Percentiles rank a stretch among this genome's conserved stretches.
Evolutionary conservation across 2,329 filamentous ascomycete species (phyloP).

Genomic region (Pseudomassariella vexata): DNA sequence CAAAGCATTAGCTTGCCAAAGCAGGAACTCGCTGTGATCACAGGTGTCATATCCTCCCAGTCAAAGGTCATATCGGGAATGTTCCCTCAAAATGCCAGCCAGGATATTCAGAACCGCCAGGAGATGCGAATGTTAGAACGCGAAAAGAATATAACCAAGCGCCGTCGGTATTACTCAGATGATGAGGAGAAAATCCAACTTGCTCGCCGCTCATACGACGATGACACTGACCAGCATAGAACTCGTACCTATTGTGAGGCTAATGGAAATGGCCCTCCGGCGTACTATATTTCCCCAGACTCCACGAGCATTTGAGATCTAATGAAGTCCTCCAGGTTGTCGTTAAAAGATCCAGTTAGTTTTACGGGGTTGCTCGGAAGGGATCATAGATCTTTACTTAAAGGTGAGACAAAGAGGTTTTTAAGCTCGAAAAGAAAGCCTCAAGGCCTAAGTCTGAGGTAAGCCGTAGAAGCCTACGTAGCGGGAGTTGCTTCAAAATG

Average conservation of each 20-base stretch:
- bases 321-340: constrained; percentile 25
- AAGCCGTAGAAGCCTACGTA: no score
- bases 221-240: constrained; percentile 1
- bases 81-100: constrained; percentile 7
- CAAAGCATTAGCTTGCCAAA: constrained; percentile 32
- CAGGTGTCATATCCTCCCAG: constrained; percentile 27
- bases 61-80: constrained; percentile 22
- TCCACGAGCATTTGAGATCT: constrained; percentile 13
- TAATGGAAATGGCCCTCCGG: no score
- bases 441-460: no score
- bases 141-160: constrained; percentile 14
- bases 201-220: background rate
- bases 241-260: no score
- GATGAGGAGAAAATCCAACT: background rate
- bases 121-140: constrained; percentile 15
- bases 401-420: no score
- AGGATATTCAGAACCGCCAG: constrained; percentile 10
- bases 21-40: constrained; percentile 34
- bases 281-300: no score
- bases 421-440: no score
- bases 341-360: constrained; percentile 30
- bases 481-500: no score
- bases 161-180: no score
- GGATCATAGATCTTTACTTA: constrained; percentile 31
- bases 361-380: constrained; percentile 31